phyloP scores from a whole-genome alignment of 2,329 filamentous ascomycete species.

The Orbilia blumenaviensis region DNA sequence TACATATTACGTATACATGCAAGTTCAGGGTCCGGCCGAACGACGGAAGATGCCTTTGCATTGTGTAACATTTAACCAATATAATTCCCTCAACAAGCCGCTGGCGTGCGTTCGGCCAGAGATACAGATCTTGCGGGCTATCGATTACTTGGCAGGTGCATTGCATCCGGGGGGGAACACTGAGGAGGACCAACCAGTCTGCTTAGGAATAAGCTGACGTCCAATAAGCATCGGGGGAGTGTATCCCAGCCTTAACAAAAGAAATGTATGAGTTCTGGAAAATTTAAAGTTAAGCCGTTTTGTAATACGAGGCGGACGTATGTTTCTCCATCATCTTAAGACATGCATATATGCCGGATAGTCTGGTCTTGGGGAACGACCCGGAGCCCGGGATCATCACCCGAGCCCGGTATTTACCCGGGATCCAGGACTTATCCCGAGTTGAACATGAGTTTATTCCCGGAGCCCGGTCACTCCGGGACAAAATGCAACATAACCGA shows the following conservation, averaged over 20 bases:
- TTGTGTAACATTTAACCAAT: constrained; percentile 4
- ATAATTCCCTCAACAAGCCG: constrained; percentile 15
- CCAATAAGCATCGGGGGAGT: background rate
- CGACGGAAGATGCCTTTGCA: background rate
- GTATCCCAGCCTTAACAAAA: constrained; percentile 11
- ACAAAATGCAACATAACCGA: constrained; percentile 17
- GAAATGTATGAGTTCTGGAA: background rate
- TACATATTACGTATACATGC: background rate
- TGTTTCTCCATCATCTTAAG: background rate
- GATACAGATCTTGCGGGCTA: background rate
- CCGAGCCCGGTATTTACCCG: background rate
- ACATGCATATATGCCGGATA: background rate
- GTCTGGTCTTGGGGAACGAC: background rate
- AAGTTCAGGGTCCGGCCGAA: background rate
- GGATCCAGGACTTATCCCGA: no score
- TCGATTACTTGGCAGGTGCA: background rate
- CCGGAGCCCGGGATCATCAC: background rate
- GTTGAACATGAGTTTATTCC: no score
- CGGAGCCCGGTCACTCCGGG: background rate
- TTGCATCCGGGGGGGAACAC: background rate
- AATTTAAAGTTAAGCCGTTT: background rate
- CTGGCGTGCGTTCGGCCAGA: background rate
- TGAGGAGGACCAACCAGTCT: background rate
- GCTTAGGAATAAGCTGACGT: constrained; percentile 10
- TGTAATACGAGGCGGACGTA: constrained; percentile 4